Conservation (phyloP, 345 rosid species). For the Toxicodendron radicans region DNA sequence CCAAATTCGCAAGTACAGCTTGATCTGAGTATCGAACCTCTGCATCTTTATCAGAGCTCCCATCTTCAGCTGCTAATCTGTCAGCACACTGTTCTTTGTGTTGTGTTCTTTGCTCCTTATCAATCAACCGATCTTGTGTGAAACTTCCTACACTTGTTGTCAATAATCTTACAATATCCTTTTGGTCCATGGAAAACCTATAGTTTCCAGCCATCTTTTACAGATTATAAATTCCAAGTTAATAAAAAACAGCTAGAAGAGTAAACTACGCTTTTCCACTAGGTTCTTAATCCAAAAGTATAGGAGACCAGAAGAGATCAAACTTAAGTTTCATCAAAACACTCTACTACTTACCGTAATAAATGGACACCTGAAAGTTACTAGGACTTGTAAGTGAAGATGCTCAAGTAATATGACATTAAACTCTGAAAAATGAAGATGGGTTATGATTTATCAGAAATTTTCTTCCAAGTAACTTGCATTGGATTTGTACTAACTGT, state of each 20-base stretch:
- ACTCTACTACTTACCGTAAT: no score
- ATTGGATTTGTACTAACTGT: not conserved
- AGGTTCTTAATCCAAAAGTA: not conserved
- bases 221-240: not conserved
- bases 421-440: not conserved
- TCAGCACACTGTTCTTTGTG: conserved; percentile 72
- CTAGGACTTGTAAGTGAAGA: not conserved
- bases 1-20: conserved; percentile 61
- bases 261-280: not conserved
- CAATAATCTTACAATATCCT: conserved; percentile 42
- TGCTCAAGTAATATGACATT: not conserved
- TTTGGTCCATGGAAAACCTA: conserved; percentile 46
- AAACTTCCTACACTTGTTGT: conserved; percentile 43
- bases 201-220: conserved; percentile 41
- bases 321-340: not conserved
- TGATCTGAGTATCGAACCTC: conserved; percentile 66
- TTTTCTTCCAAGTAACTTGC: not conserved
- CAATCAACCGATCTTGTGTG: conserved; percentile 40
- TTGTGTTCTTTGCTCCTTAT: conserved; percentile 44
- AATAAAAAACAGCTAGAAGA: not conserved
- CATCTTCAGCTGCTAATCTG: conserved; percentile 63
- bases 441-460: not conserved
- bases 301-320: not conserved
- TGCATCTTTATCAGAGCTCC: conserved; percentile 26
- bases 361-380: no score